Evolutionary conservation across 225 moss, liverwort and hornwort species (phyloP), one percentile per base, ranked within the genome.

Genomic region (Pseudisothecium myosuroides): DNA sequence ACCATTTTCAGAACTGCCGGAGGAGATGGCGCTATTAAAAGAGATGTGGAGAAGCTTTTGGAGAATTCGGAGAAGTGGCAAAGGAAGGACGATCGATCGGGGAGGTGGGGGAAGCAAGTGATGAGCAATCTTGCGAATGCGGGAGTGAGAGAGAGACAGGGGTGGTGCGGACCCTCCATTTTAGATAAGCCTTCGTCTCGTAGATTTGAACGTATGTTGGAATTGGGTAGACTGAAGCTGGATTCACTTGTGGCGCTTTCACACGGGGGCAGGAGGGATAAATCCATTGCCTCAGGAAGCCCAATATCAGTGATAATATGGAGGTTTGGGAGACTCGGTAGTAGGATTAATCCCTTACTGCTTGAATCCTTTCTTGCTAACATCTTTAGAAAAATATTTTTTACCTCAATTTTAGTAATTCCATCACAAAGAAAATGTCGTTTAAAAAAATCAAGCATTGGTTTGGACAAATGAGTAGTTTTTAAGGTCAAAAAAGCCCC

Each of bases 211-310:
- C 27, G 2, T 2, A 49, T 71, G 62, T 54, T 0, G 0, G 1
- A 0, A 1, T 0, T 0, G 19, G 7, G 18, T 62, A 63, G 50
- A 89, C 37, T n/a, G 0, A 10, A 1, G 6, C 28, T 22, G 77
- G 77, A 16, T 29, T 41, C 59, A 41, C 11, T n/a, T 27, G n/a
- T 32, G 32, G 21, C 12, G 54, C 69, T 29, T 71, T 81, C 62
- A 61, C 43, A 45, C 45, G 10, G 45, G 45, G 62, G 32, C 58
- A 58, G 43, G 16, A 29, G 8, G 32, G 41, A 15, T 54, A 20
- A 26, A 28, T n/a, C 19, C 29, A 20, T 50, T 37, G n/a, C 39
- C 52, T 37, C 9, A 9, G 5, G 22, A 13, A 24, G 23, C 20
- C 19, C 43, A 27, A 26, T 26, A 16, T 55, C 16, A 37, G 78